Conservation (phyloP, 441 rosid genomes). For the Pelargonium cotyledonis region DNA sequence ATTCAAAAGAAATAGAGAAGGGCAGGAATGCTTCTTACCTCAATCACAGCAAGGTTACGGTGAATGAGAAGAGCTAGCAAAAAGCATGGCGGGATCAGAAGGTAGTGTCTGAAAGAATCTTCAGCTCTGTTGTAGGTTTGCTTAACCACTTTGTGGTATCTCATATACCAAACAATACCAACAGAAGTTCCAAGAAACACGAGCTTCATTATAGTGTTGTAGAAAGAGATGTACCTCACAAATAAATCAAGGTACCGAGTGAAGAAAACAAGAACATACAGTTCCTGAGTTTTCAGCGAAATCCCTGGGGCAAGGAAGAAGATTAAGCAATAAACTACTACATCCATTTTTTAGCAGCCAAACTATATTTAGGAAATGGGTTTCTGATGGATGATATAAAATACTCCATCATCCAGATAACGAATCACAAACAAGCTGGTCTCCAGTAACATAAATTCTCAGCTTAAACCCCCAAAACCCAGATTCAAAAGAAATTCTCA, state of each 20-base stretch:
- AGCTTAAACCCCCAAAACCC: background rate
- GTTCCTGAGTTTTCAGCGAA: conserved; percentile 41
- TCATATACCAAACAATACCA: conserved; percentile 40
- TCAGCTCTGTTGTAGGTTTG: conserved; percentile 30
- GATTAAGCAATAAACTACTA: background rate
- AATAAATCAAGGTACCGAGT: conserved; percentile 43
- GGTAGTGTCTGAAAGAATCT: conserved; percentile 35
- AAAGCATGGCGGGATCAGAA: conserved; percentile 23
- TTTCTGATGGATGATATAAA: too few relatives aligned
- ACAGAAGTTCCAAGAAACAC: conserved; percentile 35
- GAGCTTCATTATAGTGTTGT: conserved; percentile 36
- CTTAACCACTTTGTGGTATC: conserved; percentile 36
- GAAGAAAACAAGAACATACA: conserved; percentile 33
- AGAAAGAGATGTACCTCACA: conserved; percentile 24
- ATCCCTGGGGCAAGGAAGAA: conserved; percentile 29
- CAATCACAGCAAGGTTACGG: conserved; percentile 18
- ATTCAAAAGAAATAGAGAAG: background rate
- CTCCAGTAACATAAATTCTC: background rate
- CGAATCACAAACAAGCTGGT: background rate
- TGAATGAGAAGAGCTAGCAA: conserved; percentile 33
- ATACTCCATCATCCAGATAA: too few relatives aligned
- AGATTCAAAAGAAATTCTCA: too few relatives aligned
- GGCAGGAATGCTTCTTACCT: conserved; percentile 21
- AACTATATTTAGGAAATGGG: background rate
- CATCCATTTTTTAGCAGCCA: background rate